Evolutionary conservation across 805 yeast species (phyloP).

Genomic region (Limtongia smithiae): DNA sequence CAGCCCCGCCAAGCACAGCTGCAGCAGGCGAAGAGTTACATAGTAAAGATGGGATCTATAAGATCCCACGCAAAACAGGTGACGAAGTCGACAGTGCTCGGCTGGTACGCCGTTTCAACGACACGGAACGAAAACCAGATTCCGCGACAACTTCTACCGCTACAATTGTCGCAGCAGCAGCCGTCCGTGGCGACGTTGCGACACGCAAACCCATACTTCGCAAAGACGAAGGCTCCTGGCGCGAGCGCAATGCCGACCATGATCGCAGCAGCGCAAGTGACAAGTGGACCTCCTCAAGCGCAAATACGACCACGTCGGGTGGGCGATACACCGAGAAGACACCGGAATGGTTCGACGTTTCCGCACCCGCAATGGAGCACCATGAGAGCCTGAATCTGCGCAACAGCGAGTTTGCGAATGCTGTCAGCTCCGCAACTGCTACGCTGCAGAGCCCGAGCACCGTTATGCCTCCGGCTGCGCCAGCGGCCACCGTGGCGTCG

Average conservation of each 20-base stretch:
- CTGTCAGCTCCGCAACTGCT: slow-evolving; percentile 3
- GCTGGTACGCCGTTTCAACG: too few species aligned
- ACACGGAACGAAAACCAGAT: too few species aligned
- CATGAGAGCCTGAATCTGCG: slow-evolving; percentile 8
- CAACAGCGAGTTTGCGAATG: slow-evolving; percentile 21
- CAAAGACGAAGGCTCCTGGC: slow-evolving; percentile 23
- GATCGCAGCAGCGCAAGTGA: slow-evolving; percentile 10
- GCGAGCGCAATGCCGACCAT: slow-evolving; percentile 18
- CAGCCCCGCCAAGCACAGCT: too few species aligned
- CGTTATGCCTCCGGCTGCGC: background rate
- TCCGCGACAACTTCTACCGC: too few species aligned
- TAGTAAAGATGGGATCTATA: too few species aligned
- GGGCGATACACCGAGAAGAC: slow-evolving; percentile 8
- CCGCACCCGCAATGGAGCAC: slow-evolving; percentile 9
- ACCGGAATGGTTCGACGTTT: slow-evolving; percentile 24
- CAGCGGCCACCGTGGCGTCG: too few species aligned
- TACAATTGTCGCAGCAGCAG: too few species aligned
- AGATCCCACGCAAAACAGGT: too few species aligned
- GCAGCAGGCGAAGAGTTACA: too few species aligned
- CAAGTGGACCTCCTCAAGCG: background rate
- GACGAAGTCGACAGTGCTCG: too few species aligned
- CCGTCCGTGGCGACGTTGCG: too few species aligned
- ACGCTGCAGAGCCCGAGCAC: background rate
- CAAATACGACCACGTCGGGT: background rate
- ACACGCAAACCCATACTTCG: too few species aligned